Conservation (phyloP, 345 rosid genomes). For the Salix udensis region DNA sequence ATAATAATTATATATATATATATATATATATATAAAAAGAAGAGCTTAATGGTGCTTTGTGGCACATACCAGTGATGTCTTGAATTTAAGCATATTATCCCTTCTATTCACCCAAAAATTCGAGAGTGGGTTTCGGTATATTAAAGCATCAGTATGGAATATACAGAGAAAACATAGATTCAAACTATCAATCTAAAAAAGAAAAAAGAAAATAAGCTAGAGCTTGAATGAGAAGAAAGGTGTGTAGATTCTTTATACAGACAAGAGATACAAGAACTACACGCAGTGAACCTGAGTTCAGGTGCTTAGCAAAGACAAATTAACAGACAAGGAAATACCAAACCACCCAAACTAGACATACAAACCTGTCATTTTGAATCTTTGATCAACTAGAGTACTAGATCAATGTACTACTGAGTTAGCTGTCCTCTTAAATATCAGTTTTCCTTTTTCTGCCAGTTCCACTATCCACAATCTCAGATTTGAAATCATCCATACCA, state of each 20-base stretch:
- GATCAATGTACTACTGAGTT: not conserved
- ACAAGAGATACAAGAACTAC: not conserved
- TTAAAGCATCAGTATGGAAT: not conserved
- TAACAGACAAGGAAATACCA: not conserved
- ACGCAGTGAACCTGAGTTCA: not conserved
- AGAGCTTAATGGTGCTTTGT: not conserved
- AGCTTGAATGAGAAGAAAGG: not conserved
- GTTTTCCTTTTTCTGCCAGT: not conserved
- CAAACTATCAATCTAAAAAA: not conserved
- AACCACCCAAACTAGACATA: not conserved
- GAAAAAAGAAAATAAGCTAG: not conserved
- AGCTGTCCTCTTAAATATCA: not conserved
- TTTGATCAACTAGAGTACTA: too few species aligned
- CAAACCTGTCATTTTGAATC: not conserved
- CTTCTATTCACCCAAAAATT: not conserved
- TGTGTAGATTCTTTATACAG: not conserved
- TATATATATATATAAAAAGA: not conserved
- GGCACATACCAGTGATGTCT: not conserved
- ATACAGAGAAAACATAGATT: not conserved
- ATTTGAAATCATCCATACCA: not conserved
- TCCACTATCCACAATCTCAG: not conserved
- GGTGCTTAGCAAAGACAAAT: not conserved
- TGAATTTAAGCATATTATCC: not conserved
- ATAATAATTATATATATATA: not conserved
- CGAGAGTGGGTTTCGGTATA: not conserved